Percentiles rank a stretch among this genome's conserved stretches.
Conservation (phyloP, 495 filamentous ascomycete species). For the Sporormia fimetaria region DNA sequence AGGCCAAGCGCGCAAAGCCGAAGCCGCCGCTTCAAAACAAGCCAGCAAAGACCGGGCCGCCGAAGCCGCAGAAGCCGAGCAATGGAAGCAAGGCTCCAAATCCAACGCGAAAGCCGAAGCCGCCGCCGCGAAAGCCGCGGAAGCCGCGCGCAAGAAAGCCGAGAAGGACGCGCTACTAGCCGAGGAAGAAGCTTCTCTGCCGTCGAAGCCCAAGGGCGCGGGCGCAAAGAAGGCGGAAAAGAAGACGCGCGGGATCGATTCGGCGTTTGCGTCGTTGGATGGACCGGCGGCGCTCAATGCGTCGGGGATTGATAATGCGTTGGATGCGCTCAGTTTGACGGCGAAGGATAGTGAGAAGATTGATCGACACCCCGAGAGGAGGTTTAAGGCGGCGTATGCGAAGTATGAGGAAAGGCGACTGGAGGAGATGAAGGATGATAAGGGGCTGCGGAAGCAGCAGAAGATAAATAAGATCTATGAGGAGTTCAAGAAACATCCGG, state of each 20-base stretch:
- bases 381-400: conserved; percentile 82
- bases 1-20: conserved; percentile 89
- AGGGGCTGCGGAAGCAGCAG: conserved; percentile 68
- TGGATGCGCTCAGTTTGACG: conserved; percentile 69
- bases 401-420: conserved; percentile 74
- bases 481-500: conserved; percentile 84
- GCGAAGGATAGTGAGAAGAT: conserved; percentile 47
- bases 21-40: conserved; percentile 66
- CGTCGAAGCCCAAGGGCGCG: conserved; percentile 47
- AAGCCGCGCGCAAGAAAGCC: conserved; percentile 76
- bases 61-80: conserved; percentile 54
- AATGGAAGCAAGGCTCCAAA: conserved; percentile 84
- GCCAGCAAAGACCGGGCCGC: conserved; percentile 58
- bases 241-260: conserved; percentile 47
- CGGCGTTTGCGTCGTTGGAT: conserved; percentile 28
- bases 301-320: conserved; percentile 78
- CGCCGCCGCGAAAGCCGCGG: conserved; percentile 73
- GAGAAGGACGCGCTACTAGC: conserved; percentile 72
- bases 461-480: conserved; percentile 65
- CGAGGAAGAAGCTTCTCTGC: conserved; percentile 63
- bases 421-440: conserved; percentile 73
- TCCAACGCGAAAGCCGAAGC: conserved; percentile 74
- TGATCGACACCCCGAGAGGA: conserved; percentile 73
- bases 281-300: conserved; percentile 55
- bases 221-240: conserved; percentile 52